Percentiles rank a stretch among this genome's conserved stretches.
These are phyloP conservation scores for Acacia pycnantha DNA, from an alignment of 331 rosid genomes.

Conservation along the genomic window DNA sequence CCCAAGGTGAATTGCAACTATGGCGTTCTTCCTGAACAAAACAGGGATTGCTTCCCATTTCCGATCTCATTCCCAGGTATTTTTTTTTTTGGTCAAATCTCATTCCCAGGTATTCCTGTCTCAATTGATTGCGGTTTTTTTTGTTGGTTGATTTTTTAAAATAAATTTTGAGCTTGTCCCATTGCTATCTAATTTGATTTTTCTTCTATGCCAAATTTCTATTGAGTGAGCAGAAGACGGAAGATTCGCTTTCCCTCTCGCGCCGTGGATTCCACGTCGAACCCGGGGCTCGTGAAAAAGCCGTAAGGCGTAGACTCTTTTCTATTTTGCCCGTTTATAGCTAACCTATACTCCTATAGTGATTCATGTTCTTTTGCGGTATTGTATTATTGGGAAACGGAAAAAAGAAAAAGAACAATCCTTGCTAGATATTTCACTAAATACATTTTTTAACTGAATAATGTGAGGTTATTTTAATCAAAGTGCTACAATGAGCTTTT, in stretches of 20 bases:
- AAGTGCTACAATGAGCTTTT: not conserved
- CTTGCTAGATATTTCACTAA: not conserved
- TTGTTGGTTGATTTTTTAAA: too few relatives aligned
- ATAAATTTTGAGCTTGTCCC: not conserved
- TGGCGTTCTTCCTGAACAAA: conserved; percentile 76
- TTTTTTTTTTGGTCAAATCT: too few relatives aligned
- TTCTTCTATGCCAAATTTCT: not conserved
- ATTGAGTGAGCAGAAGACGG: conserved; percentile 39
- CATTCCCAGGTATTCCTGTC: conserved; percentile 52
- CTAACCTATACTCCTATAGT: not conserved
- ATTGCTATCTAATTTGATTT: conserved; percentile 23
- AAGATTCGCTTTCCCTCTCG: conserved; percentile 41
- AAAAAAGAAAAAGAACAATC: not conserved
- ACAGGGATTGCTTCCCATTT: conserved; percentile 58
- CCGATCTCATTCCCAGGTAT: conserved; percentile 66
- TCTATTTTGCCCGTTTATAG: not conserved
- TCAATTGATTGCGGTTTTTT: not conserved
- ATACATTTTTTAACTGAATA: not conserved
- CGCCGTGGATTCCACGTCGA: conserved; percentile 76
- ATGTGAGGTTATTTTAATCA: not conserved
- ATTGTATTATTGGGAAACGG: not conserved
- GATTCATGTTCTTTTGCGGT: not conserved
- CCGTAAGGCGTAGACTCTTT: conserved; percentile 54
- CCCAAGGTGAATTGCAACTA: conserved; percentile 8
- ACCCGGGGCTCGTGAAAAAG: conserved; percentile 89